These are phyloP conservation scores for Chlamydomonas schloesseri DNA, from an alignment of 139 green algal genomes.

Conservation along the genomic window DNA sequence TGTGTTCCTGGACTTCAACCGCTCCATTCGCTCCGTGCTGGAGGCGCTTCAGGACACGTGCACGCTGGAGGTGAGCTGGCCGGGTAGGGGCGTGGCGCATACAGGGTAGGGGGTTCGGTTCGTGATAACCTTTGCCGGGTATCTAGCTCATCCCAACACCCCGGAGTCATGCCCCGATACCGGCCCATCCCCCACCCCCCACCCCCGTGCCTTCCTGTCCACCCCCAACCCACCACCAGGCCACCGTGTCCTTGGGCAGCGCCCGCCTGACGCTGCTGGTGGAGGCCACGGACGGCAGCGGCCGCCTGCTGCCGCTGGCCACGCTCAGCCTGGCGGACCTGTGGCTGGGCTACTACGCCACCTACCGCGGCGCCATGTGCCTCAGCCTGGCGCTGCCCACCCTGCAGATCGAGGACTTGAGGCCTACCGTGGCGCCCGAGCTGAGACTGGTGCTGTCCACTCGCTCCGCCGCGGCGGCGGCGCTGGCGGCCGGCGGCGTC, in stretches of 20 bases:
- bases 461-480: background rate
- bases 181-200: too few relatives aligned
- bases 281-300: slow-evolving; percentile 15
- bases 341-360: slow-evolving; percentile 65
- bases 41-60: slow-evolving; percentile 50
- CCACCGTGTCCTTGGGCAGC: slow-evolving; percentile 66
- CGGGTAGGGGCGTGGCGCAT: too few relatives aligned
- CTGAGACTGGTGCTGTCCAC: slow-evolving; percentile 78
- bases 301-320: slow-evolving; percentile 28
- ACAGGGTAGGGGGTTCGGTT: too few relatives aligned
- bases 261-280: slow-evolving; percentile 65
- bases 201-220: background rate
- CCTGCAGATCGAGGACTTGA: slow-evolving; percentile 71
- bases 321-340: slow-evolving; percentile 58
- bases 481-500: background rate
- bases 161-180: too few relatives aligned
- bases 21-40: slow-evolving; percentile 40
- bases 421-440: slow-evolving; percentile 72
- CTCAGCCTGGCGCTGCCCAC: slow-evolving; percentile 74
- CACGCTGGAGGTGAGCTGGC: slow-evolving; percentile 35
- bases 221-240: background rate
- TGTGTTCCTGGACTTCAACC: slow-evolving; percentile 8
- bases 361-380: slow-evolving; percentile 59
- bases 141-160: too few relatives aligned
- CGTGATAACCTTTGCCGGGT: too few relatives aligned